phyloP scores from a whole-genome alignment of 441 rosid species.

The Raphanus hybrid region DNA sequence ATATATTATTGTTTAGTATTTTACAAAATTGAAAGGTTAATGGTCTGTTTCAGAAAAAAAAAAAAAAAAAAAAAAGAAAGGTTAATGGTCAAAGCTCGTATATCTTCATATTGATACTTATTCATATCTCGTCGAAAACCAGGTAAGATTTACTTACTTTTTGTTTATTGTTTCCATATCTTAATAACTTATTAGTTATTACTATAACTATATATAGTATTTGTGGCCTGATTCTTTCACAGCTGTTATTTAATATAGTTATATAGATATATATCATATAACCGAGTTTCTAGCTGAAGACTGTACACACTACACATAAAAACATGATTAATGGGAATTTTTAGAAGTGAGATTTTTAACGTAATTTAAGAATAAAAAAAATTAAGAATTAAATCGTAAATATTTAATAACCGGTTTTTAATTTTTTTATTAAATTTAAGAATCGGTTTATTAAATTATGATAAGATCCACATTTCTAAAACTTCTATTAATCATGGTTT shows the following conservation, averaged over 20 bases:
- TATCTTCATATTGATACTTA: not conserved
- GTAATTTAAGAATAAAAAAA: too few species aligned
- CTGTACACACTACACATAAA: not conserved
- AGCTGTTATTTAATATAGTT: too few species aligned
- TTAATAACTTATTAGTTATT: not conserved
- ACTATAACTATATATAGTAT: not conserved
- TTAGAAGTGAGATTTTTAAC: too few species aligned
- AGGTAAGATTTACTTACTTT: constrained; percentile 12
- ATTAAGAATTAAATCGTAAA: too few species aligned
- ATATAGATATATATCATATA: not conserved
- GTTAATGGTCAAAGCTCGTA: constrained; percentile 16
- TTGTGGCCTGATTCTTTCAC: constrained; percentile 8
- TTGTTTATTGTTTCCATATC: not conserved
- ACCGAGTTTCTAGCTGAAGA: constrained; percentile 12
- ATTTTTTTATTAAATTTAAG: too few species aligned
- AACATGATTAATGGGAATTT: too few species aligned
- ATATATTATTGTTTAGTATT: not conserved
- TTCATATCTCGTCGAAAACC: not conserved
- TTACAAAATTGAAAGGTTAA: constrained; percentile 8
- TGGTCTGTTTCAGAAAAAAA: too few species aligned
- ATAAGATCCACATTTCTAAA: too few species aligned
- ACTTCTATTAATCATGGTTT: too few species aligned
- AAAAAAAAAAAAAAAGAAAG: too few species aligned
- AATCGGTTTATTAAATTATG: too few species aligned
- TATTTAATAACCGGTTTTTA: too few species aligned